Evolutionary conservation across 805 yeast genomes (phyloP).

Genomic region (Sugiyamaella chiloensis): DNA sequence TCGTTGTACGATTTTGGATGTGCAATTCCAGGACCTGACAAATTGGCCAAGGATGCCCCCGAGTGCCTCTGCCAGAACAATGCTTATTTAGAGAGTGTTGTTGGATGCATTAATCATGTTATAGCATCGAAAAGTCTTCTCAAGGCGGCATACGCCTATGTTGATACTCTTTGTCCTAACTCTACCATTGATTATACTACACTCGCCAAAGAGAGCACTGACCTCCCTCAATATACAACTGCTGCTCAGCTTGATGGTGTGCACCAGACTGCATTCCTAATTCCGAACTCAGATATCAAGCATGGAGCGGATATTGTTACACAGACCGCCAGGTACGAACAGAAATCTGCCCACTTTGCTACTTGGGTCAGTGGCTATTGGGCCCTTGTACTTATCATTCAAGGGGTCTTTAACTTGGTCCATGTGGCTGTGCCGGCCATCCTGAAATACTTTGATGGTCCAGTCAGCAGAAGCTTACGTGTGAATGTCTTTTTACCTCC

Average conservation of each 20-base stretch:
- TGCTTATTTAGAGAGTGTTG: slow-evolving; percentile 10
- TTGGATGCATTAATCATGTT: slow-evolving; percentile 10
- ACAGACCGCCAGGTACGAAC: slow-evolving; percentile 2
- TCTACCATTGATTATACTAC: neutral
- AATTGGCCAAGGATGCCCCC: neutral
- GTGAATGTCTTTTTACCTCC: slow-evolving; percentile 4
- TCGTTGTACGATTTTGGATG: slow-evolving; percentile 5
- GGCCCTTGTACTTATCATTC: slow-evolving; percentile 1
- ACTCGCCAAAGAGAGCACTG: neutral
- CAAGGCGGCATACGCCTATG: slow-evolving; percentile 5
- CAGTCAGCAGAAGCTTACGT: slow-evolving; percentile 3
- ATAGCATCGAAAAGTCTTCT: neutral
- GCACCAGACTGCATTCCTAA: slow-evolving; percentile 3
- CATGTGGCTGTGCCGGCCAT: neutral
- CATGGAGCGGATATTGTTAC: slow-evolving; percentile 4
- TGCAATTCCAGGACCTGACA: neutral
- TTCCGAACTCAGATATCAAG: slow-evolving; percentile 9
- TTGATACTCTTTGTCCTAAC: slow-evolving; percentile 4
- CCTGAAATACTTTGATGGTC: neutral
- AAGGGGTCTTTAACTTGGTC: neutral
- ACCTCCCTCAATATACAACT: neutral
- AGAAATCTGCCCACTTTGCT: neutral
- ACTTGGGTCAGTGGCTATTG: slow-evolving; percentile 16
- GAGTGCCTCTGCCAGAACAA: slow-evolving; percentile 11
- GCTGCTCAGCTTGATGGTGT: slow-evolving; percentile 1